A percentile compares a stretch with the other conserved stretches of the same genome.
These are phyloP conservation scores for Neurospora africana DNA, from an alignment of 495 filamentous ascomycete genomes.

Conservation along the genomic window DNA sequence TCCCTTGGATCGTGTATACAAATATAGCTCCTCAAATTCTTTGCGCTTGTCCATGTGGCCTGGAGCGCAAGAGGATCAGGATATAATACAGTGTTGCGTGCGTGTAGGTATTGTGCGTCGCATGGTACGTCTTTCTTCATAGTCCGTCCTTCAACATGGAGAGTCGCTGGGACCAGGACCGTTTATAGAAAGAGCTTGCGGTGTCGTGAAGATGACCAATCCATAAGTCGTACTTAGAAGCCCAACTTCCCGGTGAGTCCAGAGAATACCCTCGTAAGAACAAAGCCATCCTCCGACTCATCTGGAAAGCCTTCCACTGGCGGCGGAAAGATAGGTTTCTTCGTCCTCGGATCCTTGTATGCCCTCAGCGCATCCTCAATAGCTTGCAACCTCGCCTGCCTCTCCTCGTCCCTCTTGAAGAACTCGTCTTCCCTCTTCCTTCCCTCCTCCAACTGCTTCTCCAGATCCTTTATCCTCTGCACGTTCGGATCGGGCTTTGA, in stretches of 20 bases:
- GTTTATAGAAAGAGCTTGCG: not conserved
- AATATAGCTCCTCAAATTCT: not conserved
- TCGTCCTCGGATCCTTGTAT: conserved; percentile 43
- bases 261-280: not conserved
- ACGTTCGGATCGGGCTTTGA: conserved; percentile 61
- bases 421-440: conserved; percentile 47
- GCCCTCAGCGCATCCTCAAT: conserved; percentile 59
- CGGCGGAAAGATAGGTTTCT: conserved; percentile 30
- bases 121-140: not conserved
- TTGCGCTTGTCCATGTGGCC: not conserved
- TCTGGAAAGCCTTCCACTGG: conserved; percentile 8
- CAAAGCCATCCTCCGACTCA: not conserved
- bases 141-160: not conserved
- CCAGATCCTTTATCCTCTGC: conserved; percentile 61
- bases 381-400: conserved; percentile 46
- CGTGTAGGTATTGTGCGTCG: not conserved
- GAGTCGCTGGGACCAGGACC: not conserved
- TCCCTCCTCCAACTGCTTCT: conserved; percentile 49
- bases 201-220: not conserved
- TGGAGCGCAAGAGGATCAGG: not conserved
- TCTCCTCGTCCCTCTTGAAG: conserved; percentile 52
- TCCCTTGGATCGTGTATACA: not conserved
- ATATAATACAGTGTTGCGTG: not conserved
- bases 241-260: not conserved
- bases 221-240: not conserved